Evolutionary conservation across 176 grass and related monocot species (phyloP), one percentile per base, ranked within the genome.

Genomic region (Triticum urartu): DNA sequence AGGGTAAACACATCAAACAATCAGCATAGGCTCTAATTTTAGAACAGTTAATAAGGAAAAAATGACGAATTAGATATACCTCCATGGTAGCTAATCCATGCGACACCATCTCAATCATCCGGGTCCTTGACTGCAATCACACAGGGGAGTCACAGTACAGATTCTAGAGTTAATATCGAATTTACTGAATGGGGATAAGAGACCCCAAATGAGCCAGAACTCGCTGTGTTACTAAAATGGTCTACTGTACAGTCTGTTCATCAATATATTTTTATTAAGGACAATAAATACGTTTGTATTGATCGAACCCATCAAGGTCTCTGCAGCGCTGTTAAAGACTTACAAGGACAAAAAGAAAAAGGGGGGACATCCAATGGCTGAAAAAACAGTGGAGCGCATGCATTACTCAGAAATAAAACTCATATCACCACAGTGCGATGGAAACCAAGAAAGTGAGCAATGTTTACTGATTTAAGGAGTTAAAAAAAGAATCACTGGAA

Each of bases 51-150:
- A 75, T 67, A 90, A 5, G 15, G 26, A 1, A 0, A 75, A 6
- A 6, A 6, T 30, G 70, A 17, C 8, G 72, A 43, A 83, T 34
- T 3, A 58, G 45, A 83, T 42, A 83, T 91, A 98, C 97, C 97
- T 98, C 93, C 79, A 94, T 36, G 73, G 91, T 94, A 81, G 97
- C 97, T 79, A 91, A 85, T 43, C 94, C 92, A 36, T 95, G 92
- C 5, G 90, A 94, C 66, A 95, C 94, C 92, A 95, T 92, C 84
- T 95, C 97, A 87, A 94, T 92, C 87, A 98, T 98, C 84, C 85
- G 86, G 70, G 79, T 92, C 68, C 97, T 87, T 22, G 82, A 83
- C 94, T 98, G 90, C 17, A 48, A 85, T 73, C 34, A 89, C 11
- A 11, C 28, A 78, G 48, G 56, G 20, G 39, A 0, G 36, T 38